Evolutionary conservation across 2,329 filamentous ascomycete species (phyloP).

Genomic region (Aspergillus phoenicis): DNA sequence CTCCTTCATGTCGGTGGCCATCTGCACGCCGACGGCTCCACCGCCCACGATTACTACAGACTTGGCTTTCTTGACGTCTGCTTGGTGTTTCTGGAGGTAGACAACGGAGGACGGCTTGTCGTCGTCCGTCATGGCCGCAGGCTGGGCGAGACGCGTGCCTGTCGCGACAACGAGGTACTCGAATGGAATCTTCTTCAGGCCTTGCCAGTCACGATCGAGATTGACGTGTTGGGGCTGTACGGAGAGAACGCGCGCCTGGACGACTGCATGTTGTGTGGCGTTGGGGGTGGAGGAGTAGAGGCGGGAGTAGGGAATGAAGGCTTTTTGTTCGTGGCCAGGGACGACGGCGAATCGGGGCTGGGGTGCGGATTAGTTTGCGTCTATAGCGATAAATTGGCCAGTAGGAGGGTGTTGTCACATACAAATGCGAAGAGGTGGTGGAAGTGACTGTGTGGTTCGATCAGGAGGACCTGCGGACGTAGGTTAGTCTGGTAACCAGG

Average conservation of each 20-base stretch:
- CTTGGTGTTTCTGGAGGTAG: slow-evolving; percentile 38
- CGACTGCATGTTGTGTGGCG: slow-evolving; percentile 28
- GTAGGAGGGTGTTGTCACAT: slow-evolving; percentile 3
- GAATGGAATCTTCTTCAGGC: slow-evolving; percentile 33
- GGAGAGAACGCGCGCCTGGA: slow-evolving; percentile 38
- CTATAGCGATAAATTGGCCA: not conserved
- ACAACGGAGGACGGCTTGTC: slow-evolving; percentile 37
- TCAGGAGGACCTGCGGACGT: slow-evolving; percentile 31
- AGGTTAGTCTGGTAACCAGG: not conserved
- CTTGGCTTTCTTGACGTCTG: slow-evolving; percentile 29
- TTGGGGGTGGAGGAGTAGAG: slow-evolving; percentile 32
- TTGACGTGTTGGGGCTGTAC: slow-evolving; percentile 30
- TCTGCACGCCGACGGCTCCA: slow-evolving; percentile 55
- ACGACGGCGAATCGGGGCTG: slow-evolving; percentile 39
- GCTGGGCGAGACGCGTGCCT: slow-evolving; percentile 37
- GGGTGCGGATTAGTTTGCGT: not conserved
- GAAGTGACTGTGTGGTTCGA: slow-evolving; percentile 41
- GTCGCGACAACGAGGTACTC: slow-evolving; percentile 40
- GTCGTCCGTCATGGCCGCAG: slow-evolving; percentile 36
- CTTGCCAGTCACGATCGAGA: slow-evolving; percentile 41
- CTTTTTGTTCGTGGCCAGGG: slow-evolving; percentile 41
- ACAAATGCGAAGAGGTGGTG: slow-evolving; percentile 42
- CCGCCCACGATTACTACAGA: slow-evolving; percentile 48
- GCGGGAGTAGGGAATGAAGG: slow-evolving; percentile 38
- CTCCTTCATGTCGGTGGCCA: slow-evolving; percentile 54